Conservation (phyloP, 1,139 yeast genomes). For the Meyerozyma elateridarum region DNA sequence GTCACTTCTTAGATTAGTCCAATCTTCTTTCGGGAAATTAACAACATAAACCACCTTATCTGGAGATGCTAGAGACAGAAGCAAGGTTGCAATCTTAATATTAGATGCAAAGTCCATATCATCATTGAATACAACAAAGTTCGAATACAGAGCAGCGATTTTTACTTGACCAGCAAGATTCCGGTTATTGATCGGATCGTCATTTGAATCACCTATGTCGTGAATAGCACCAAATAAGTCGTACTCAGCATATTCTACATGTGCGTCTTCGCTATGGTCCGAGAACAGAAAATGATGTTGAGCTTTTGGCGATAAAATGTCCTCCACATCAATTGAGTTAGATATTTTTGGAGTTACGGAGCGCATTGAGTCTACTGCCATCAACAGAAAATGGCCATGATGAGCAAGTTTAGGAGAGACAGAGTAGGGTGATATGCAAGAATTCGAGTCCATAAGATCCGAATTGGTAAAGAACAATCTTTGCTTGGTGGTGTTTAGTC, state of each 20-base stretch:
- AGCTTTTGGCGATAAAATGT: constrained; percentile 15
- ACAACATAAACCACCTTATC: constrained; percentile 8
- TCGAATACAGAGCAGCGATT: constrained; percentile 29
- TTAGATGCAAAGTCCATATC: constrained; percentile 10
- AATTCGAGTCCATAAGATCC: no score
- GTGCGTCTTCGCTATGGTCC: constrained; percentile 7
- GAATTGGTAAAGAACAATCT: constrained; percentile 26
- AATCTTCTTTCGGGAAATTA: constrained; percentile 5
- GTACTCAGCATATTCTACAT: constrained; percentile 11
- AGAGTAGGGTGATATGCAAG: no score
- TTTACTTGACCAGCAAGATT: constrained; percentile 29
- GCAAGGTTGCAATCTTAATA: constrained; percentile 5
- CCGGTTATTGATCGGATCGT: constrained; percentile 24
- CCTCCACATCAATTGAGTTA: constrained; percentile 21
- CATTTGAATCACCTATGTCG: constrained; percentile 1
- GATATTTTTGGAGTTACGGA: constrained; percentile 12
- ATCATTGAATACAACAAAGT: constrained; percentile 32
- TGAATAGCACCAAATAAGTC: constrained; percentile 12
- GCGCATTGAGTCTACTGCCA: constrained; percentile 10
- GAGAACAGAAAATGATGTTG: no score
- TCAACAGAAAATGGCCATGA: constrained; percentile 7
- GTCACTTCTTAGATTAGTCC: not conserved
- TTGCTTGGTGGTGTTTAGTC: constrained; percentile 24
- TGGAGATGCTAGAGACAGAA: constrained; percentile 4
- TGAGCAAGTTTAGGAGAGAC: constrained; percentile 6